Evolutionary conservation across 2,329 filamentous ascomycete species (phyloP), one percentile per base, ranked within the genome.

Genomic region (Diplodia corticola): DNA sequence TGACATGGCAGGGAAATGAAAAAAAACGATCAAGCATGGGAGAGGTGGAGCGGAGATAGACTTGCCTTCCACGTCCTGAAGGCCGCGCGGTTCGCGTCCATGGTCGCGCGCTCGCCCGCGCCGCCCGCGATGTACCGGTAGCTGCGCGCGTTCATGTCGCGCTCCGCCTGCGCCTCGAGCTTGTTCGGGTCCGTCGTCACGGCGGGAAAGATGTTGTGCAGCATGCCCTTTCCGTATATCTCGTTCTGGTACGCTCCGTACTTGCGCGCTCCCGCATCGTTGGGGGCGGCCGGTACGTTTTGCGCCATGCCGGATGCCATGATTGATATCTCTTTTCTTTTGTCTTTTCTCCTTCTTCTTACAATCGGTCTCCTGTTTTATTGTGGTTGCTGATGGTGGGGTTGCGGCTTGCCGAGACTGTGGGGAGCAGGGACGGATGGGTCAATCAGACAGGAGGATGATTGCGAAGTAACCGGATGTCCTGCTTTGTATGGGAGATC

Each of bases 81-180:
- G 0, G 86, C 85, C 22, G 84, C 76, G 7, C 82, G 80, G 70
- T 88, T 88, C 50, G 85, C 84, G 60, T 85, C 83, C 80, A 87
- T 84, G 0, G 88, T 90, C 2, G 85, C 81, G 44, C 83, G 80
- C 70, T 88, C 86, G 2, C 87, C 86, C 0, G 87, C 87, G 6
- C 85, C 86, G n/a, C 87, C 86, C 17, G 82, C 79, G 26, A 89
- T 83, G 76, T 89, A 90, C 68, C 85, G 85, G 72, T 84, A 89
- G 7, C 82, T 79, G 12, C 81, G 79, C 1, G 76, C 74, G 22
- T 77, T 74, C 75, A 89, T 79, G 15, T 73, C 75, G 64, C 81
- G 76, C 61, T 78, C 79, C 2, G 87, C 87, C 70, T 87, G 82
- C 30, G 80, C 79, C 70, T 88, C 83, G 3, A 89, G 79, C 63